Evolutionary conservation across 1,139 yeast genomes (phyloP), one percentile per base, ranked within the genome.

Genomic region (Pneumocystis jirovecii): DNA sequence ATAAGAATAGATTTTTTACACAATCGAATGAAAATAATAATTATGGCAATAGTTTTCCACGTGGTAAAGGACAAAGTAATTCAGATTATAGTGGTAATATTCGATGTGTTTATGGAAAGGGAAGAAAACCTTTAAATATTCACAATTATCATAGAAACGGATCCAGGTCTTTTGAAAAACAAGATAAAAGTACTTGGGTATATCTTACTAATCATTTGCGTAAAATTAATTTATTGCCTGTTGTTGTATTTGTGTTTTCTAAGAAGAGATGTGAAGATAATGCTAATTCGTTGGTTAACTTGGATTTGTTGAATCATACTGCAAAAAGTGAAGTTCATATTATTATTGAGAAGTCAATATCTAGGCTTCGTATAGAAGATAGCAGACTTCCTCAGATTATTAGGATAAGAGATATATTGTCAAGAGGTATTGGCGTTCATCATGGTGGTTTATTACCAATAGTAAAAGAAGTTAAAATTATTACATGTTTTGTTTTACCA

Each of bases 401-500:
- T 66, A 84, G 87, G 70, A 82, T 91, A 67, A 81, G 96, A 70
- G 96, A 89, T 50, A 79, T 93, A 80, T 78, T 93, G 60, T 82
- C 91, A 64, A 81, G 97, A 71, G 97, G 99, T 67, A 87, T 93
- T 70, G 97, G 96, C 0, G 95, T 93, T 1, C 99, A 93, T 75
- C 98, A 93, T 76, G 96, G 97, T 74, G 99, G 99, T 1, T 77
- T 93, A 66, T 78, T 93, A 67, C 99, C 99, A 0, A 93, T 93
- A 66, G 95, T 93, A 60, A 93, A 93, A 72, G 99, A 93, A 34
- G 57, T 50, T 50, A 25, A 50, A 25, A 25, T 37, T 63, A 17
- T 21, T 31, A 31, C 29, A 3, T 34, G n/a, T n/a, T 21, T 29
- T 50, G 10, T 17, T 45, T 29, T 34, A 1, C 12, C 59, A 8